Evolutionary conservation across 1,139 yeast genomes (phyloP).

Genomic region (Candida glucosophila): DNA sequence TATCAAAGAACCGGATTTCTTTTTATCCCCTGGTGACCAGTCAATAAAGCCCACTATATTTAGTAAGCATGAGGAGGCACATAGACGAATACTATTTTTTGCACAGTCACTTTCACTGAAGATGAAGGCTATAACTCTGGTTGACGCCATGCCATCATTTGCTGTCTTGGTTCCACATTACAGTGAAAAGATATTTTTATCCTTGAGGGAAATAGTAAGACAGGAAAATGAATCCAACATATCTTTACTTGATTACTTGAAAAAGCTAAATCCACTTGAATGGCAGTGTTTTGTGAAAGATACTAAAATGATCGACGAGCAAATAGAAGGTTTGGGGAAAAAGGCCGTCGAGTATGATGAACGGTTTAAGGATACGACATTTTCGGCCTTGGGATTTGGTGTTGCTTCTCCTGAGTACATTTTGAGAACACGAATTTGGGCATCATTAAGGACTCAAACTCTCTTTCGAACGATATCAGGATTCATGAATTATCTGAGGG

Average conservation of each 20-base stretch:
- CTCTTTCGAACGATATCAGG: constrained; percentile 73
- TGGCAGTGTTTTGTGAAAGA: constrained; percentile 74
- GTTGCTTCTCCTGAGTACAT: constrained; percentile 52
- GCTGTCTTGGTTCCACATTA: constrained; percentile 85
- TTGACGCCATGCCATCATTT: constrained; percentile 71
- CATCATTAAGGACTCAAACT: constrained; percentile 72
- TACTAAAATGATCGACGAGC: constrained; percentile 44
- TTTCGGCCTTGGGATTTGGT: constrained; percentile 63
- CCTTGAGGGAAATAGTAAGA: constrained; percentile 56
- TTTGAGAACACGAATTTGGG: constrained; percentile 72
- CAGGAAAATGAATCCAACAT: constrained; percentile 49
- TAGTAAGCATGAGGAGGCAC: constrained; percentile 59
- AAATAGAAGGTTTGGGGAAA: constrained; percentile 17
- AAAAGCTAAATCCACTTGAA: constrained; percentile 58
- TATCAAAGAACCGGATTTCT: constrained; percentile 54
- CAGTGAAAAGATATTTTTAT: constrained; percentile 61
- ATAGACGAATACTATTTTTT: constrained; percentile 74
- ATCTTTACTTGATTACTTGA: constrained; percentile 66
- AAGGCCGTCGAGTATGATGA: constrained; percentile 11
- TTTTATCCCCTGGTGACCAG: constrained; percentile 65
- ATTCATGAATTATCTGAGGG: constrained; percentile 60
- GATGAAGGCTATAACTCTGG: constrained; percentile 63
- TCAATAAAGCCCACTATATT: constrained; percentile 23
- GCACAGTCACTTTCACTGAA: constrained; percentile 82
- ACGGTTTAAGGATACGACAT: constrained; percentile 51